These are phyloP conservation scores for Pythium guiyangense DNA, from an alignment of 352 stramenopile genomes.

Conservation along the genomic window DNA sequence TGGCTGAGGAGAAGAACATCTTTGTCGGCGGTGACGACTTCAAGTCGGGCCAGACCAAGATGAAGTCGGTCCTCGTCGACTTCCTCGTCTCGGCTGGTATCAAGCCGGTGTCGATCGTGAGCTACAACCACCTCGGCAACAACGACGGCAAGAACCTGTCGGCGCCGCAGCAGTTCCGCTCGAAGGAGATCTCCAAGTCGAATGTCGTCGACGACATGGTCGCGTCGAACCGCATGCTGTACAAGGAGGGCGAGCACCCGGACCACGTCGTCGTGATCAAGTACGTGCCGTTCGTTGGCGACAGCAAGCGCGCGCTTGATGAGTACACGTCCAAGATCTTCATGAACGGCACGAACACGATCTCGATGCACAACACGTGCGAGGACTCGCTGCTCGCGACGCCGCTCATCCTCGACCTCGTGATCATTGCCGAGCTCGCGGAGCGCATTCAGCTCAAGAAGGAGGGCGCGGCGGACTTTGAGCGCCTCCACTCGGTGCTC, in stretches of 20 bases:
- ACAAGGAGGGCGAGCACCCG: conserved; percentile 97
- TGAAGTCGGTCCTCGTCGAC: conserved; percentile 99
- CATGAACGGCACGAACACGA: conserved; percentile 99
- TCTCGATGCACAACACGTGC: conserved; percentile 99
- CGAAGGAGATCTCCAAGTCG: conserved; percentile 99
- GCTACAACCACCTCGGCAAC: conserved; percentile 99
- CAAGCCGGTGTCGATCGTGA: conserved; percentile 99
- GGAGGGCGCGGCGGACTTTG: conserved; percentile 83
- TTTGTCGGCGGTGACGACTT: conserved; percentile 99
- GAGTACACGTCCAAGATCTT: conserved; percentile 99
- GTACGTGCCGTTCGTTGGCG: conserved; percentile 98
- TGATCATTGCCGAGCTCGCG: conserved; percentile 97
- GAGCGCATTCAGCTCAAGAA: conserved; percentile 96
- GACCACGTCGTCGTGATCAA: conserved; percentile 99
- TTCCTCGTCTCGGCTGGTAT: conserved; percentile 98
- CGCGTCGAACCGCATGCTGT: conserved; percentile 96
- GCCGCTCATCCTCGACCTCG: conserved; percentile 97
- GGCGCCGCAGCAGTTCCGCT: conserved; percentile 98
- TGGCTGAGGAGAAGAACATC: conserved; percentile 91
- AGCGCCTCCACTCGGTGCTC: conserved; percentile 97
- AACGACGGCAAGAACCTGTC: conserved; percentile 99
- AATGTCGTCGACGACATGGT: conserved; percentile 99
- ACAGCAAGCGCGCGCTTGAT: conserved; percentile 99
- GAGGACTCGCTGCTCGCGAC: conserved; percentile 98
- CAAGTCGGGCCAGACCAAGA: conserved; percentile 99